Conservation (phyloP, 768 basidiomycete species). For the Xerocomus spinulosus region DNA sequence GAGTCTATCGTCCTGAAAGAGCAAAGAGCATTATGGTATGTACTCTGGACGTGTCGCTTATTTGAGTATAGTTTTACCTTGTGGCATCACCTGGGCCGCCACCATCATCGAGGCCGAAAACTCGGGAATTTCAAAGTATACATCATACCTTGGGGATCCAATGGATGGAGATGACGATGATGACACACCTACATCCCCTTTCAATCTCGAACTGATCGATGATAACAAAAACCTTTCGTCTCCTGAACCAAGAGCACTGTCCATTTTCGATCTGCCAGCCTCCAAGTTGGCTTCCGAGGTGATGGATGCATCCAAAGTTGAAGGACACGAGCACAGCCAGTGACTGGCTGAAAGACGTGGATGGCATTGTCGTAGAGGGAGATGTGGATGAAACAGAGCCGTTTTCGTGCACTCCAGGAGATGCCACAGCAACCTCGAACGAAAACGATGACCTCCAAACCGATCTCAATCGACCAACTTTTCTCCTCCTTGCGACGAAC, state of each 20-base stretch:
- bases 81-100: slow-evolving; percentile 38
- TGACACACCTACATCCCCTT: slow-evolving; percentile 19
- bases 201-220: slow-evolving; percentile 17
- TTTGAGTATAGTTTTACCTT: slow-evolving; percentile 13
- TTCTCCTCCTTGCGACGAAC: slow-evolving; percentile 8
- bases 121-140: slow-evolving; percentile 56
- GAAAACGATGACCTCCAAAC: slow-evolving; percentile 70
- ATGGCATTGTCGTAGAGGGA: slow-evolving; percentile 48
- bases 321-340: slow-evolving; percentile 33
- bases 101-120: slow-evolving; percentile 76
- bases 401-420: slow-evolving; percentile 1
- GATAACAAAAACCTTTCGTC: slow-evolving; percentile 14
- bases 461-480: slow-evolving; percentile 36
- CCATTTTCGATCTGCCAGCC: slow-evolving; percentile 38
- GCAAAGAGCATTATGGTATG: slow-evolving; percentile 30
- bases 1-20: slow-evolving; percentile 37
- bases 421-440: slow-evolving; percentile 34
- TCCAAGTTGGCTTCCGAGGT: slow-evolving; percentile 43
- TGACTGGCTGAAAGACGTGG: slow-evolving; percentile 43
- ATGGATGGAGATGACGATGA: slow-evolving; percentile 12
- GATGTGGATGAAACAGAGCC: slow-evolving; percentile 19
- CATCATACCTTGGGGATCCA: slow-evolving; percentile 31
- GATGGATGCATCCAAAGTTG: slow-evolving; percentile 44
- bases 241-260: slow-evolving; percentile 23
- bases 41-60: slow-evolving; percentile 8